Conservation (phyloP, 2,329 filamentous ascomycete genomes). For the Orbilia oligospora region DNA sequence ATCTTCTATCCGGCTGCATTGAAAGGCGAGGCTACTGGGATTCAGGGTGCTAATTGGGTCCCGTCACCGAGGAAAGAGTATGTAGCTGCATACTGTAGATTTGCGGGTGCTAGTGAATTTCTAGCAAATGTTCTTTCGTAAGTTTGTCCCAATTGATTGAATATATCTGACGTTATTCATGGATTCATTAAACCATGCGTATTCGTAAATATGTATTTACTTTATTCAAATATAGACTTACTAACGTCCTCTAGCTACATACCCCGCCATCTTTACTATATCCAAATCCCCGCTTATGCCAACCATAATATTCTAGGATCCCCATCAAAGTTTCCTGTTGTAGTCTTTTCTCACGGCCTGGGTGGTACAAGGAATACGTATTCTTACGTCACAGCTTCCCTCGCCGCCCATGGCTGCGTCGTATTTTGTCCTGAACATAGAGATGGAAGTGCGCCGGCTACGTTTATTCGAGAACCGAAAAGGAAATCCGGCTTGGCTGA, state of each 20-base stretch:
- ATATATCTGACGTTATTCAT: not conserved
- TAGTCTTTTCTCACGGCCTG: slow-evolving; percentile 83
- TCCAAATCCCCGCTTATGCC: slow-evolving; percentile 76
- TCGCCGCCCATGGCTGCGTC: slow-evolving; percentile 84
- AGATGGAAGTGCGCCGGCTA: slow-evolving; percentile 82
- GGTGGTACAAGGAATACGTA: slow-evolving; percentile 87
- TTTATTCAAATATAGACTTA: not conserved
- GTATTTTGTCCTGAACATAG: slow-evolving; percentile 87
- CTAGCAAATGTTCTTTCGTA: slow-evolving; percentile 71
- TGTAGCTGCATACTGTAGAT: slow-evolving; percentile 81
- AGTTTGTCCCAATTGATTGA: slow-evolving; percentile 11
- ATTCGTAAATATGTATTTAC: not conserved
- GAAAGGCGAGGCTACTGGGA: slow-evolving; percentile 27
- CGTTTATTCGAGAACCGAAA: slow-evolving; percentile 73
- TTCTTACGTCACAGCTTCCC: slow-evolving; percentile 81
- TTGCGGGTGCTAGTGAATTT: slow-evolving; percentile 76
- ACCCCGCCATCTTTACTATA: slow-evolving; percentile 80
- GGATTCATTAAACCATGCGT: too few species aligned
- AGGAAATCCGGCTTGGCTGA: slow-evolving; percentile 28
- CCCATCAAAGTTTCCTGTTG: slow-evolving; percentile 77
- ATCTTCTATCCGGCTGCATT: slow-evolving; percentile 78
- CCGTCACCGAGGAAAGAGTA: slow-evolving; percentile 81
- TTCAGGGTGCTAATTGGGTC: slow-evolving; percentile 77
- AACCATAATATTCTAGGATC: slow-evolving; percentile 74
- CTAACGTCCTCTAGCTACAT: slow-evolving; percentile 72